Base-by-base conservation (phyloP, 768 basidiomycete species). In the Leccinellum albellum region DNA sequence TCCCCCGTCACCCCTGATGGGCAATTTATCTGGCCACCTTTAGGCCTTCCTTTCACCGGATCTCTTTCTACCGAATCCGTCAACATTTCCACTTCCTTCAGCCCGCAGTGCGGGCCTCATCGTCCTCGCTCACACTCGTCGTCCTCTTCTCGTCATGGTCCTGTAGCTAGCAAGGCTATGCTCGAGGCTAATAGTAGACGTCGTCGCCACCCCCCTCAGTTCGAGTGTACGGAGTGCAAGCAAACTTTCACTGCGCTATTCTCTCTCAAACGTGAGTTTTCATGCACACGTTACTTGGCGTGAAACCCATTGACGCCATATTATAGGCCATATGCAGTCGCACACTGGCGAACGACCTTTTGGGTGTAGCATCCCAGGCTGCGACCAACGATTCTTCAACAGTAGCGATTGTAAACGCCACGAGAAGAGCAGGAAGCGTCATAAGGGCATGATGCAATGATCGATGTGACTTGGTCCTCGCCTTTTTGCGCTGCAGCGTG, bases 401-500 rank as follows among this genome's bases (percentile, higher is more conserved):
- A 70, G 58, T 42, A 73, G 70, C 12, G 70, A 72, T 20, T 73
- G 70, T 55, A 72, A 68, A 44, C 70, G 70, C 47, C 70, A 72
- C 10, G 70, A 72, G 57, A 72, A 59, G 54, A 73, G 72, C 63
- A 61, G 4, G 61, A 73, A 71, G 45, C 70, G 70, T 58, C 70
- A 71, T 26, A 68, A 66, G 49, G 61, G 61, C 21, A 42, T 65
- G 15, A 4, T 29, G 52, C 40, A 42, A 37, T 61, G 64, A 68
- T 63, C 56, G 53, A 45, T 51, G 31, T 35, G 35, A 51, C 54
- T 29, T 24, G 21, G 47, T 55, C 48, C 26, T 46, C 35, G 31
- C 54, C 44, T 44, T 45, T 20, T 55, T 54, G 20, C 51, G n/a
- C 57, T 31, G 37, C 23, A 46, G 37, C 61, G 55, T 62, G 57